Conservation (phyloP, 2,329 filamentous ascomycete genomes). For the Cladophialophora bantiana region DNA sequence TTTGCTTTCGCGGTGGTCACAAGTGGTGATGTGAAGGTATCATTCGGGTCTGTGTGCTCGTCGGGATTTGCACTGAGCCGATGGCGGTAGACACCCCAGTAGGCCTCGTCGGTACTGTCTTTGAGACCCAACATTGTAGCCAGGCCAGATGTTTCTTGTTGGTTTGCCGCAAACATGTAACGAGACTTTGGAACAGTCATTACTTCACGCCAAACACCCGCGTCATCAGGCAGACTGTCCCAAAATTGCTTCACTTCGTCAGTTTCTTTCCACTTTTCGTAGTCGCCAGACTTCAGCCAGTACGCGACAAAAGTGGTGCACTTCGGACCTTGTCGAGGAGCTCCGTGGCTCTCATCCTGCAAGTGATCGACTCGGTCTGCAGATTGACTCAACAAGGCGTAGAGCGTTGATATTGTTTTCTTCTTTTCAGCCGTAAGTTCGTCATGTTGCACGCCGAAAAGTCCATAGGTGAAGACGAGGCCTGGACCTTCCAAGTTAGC, state of each 20-base stretch:
- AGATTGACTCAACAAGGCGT: conserved; percentile 16
- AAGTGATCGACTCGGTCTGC: conserved; percentile 28
- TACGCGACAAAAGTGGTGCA: conserved; percentile 29
- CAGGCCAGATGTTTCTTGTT: conserved; percentile 21
- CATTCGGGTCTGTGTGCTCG: conserved; percentile 23
- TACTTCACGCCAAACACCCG: conserved; percentile 31
- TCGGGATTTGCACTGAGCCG: conserved; percentile 23
- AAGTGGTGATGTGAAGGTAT: conserved; percentile 25
- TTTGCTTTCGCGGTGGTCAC: conserved; percentile 19
- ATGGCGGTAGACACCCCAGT: conserved; percentile 30
- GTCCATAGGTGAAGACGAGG: conserved; percentile 28
- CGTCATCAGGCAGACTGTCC: conserved; percentile 26
- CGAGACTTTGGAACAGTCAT: conserved; percentile 32
- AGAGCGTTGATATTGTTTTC: conserved; percentile 17
- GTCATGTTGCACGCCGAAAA: conserved; percentile 30
- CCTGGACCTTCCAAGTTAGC: conserved; percentile 25
- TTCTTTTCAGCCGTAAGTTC: conserved; percentile 27
- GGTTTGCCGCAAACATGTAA: conserved; percentile 27
- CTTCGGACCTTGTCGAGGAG: conserved; percentile 12
- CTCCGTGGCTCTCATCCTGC: conserved; percentile 29
- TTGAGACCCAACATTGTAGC: conserved; percentile 25
- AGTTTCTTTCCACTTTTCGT: conserved; percentile 23
- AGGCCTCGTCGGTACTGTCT: conserved; percentile 24
- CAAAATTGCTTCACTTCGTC: conserved; percentile 22
- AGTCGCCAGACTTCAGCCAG: conserved; percentile 22